Percentiles rank a stretch among this genome's conserved stretches.
phyloP scores from a whole-genome alignment of 75 land plant genomes.

The Cupressus sempervirens region DNA sequence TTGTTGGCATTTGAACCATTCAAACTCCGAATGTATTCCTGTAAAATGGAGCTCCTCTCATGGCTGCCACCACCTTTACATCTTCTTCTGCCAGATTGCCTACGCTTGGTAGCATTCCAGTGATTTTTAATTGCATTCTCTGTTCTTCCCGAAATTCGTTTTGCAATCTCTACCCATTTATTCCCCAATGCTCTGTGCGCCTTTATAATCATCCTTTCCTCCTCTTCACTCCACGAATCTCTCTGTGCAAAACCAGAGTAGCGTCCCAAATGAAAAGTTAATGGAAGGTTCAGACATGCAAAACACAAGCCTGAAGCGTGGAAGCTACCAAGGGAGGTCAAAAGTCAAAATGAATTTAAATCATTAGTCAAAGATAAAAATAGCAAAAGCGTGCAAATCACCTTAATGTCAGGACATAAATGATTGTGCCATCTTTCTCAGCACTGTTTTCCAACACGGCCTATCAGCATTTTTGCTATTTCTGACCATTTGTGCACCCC shows the following conservation, averaged over 20 bases:
- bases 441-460: conserved; percentile 62
- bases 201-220: conserved; percentile 57
- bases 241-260: conserved; percentile 24
- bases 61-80: conserved; percentile 2
- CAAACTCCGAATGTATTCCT: conserved; percentile 26
- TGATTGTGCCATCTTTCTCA: conserved; percentile 85
- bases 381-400: not conserved
- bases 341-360: not conserved
- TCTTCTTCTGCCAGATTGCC: conserved; percentile 39
- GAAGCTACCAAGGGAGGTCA: not conserved
- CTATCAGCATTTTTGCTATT: conserved; percentile 24
- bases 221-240: conserved; percentile 66
- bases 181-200: conserved; percentile 61
- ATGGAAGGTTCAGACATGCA: too few species aligned
- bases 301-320: too few species aligned
- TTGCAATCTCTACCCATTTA: conserved; percentile 86
- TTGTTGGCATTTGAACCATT: not conserved
- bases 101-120: conserved; percentile 82
- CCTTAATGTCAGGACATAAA: conserved; percentile 78
- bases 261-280: not conserved
- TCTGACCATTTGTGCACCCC: conserved; percentile 35
- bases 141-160: conserved; percentile 70
- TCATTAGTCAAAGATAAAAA: not conserved
- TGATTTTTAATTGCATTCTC: conserved; percentile 86
- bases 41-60: conserved; percentile 4